Base-by-base conservation (phyloP, 2,329 filamentous ascomycete genomes). In the Aspergillus hiratsukae region DNA sequence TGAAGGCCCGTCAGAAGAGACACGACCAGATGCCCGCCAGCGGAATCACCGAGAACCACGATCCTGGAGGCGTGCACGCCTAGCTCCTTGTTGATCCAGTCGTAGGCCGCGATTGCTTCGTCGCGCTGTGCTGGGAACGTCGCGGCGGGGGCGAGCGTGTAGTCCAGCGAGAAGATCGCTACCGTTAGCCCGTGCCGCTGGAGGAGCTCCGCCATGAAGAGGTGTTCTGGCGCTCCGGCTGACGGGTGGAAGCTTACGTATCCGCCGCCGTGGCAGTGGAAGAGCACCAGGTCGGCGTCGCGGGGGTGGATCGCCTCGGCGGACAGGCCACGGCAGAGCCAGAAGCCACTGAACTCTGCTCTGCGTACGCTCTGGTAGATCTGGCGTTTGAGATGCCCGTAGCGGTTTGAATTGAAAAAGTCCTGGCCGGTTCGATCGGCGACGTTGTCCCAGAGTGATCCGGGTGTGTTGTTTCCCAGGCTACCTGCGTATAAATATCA, bases 101-200 rank as follows among this genome's bases (percentile, higher is more conserved):
- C 82, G 72, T 93, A 94, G 0, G 86, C 89, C 37, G 82, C 79
- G 2, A 89, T 69, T 0, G 84, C 83, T 74, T 95, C 83, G 41
- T 87, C 78, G 7, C 92, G 74, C 71, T 94, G 90, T 3, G 79
- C 84, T 1, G 90, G 90, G 63, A 89, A 93, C 5, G 79, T 80
- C 8, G 81, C 80, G 59, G 91, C 87, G 1, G 89, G 89, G 0
- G 91, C 88, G 0, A 94, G 78, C 0, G 86, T 90, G 68, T 95
- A 95, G 57, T 94, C 89, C 3, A 94, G 76, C 0, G 87, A 84
- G 65, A 94, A 91, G 4, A 94, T 82, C n/a, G 89, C 87, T 4
- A 46, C 49, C 0, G 1, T 89, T 88, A 67, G 90, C 91, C 19
- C 75, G 69, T 53, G 43, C 4, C 52, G 28, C n/a, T 58, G 53